Evolutionary conservation across 129 eudicot species (phyloP).

Genomic region (Helichrysum umbraculigerum): DNA sequence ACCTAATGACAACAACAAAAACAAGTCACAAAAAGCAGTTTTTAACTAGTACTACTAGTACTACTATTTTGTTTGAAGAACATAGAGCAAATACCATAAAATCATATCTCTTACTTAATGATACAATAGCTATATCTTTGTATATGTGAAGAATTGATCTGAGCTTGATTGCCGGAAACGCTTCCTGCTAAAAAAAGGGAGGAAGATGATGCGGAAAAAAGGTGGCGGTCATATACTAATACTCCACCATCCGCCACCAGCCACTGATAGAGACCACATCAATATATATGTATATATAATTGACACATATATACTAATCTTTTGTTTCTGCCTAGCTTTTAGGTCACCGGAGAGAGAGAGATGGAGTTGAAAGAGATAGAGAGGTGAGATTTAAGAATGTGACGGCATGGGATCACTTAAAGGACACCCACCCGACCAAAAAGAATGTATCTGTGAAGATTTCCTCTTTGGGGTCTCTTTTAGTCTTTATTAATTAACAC

Average conservation of each 20-base stretch:
- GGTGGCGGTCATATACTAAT: slow-evolving; percentile 37
- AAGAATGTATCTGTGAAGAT: slow-evolving; percentile 35
- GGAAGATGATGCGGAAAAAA: slow-evolving; percentile 45
- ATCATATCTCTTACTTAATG: slow-evolving; percentile 38
- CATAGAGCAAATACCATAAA: too few species aligned
- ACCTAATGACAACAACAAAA: slow-evolving; percentile 23
- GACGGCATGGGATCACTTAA: slow-evolving; percentile 41
- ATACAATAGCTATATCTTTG: slow-evolving; percentile 17
- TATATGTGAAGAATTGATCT: slow-evolving; percentile 14
- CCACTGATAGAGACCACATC: slow-evolving; percentile 50
- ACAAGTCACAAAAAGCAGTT: not conserved
- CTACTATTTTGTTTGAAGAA: too few species aligned
- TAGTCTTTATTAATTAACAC: slow-evolving; percentile 9
- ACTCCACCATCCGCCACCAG: slow-evolving; percentile 55
- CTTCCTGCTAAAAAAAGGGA: slow-evolving; percentile 29
- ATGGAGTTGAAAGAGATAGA: slow-evolving; percentile 15
- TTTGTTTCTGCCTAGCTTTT: slow-evolving; percentile 18
- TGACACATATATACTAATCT: slow-evolving; percentile 2
- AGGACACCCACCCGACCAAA: slow-evolving; percentile 38
- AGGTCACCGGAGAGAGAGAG: slow-evolving; percentile 32
- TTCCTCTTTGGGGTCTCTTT: slow-evolving; percentile 23
- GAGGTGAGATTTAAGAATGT: slow-evolving; percentile 36
- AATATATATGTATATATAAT: slow-evolving; percentile 8
- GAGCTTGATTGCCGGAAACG: slow-evolving; percentile 75
- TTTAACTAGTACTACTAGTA: not conserved